These are phyloP conservation scores for Mycosarcoma mackinlayi DNA, from an alignment of 1,284 basidiomycete genomes.

Conservation along the genomic window DNA sequence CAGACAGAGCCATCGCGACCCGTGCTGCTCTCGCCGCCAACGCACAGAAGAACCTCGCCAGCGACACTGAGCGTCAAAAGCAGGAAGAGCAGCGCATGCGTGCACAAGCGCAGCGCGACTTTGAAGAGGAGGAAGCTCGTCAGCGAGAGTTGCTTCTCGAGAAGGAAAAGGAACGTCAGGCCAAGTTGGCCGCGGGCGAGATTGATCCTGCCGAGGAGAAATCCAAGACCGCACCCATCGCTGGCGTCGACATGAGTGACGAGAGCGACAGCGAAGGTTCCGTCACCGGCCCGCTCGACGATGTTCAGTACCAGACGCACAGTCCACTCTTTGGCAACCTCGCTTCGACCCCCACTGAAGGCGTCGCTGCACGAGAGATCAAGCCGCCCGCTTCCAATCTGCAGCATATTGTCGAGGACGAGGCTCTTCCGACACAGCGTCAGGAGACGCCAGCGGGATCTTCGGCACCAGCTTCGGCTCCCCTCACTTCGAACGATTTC, in stretches of 20 bases:
- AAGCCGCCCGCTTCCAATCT: slow-evolving; percentile 25
- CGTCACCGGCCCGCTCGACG: slow-evolving; percentile 34
- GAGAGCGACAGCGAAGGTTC: slow-evolving; percentile 64
- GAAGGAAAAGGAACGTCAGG: slow-evolving; percentile 54
- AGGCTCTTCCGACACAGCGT: slow-evolving; percentile 8
- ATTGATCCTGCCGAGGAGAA: slow-evolving; percentile 35
- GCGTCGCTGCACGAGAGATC: slow-evolving; percentile 34
- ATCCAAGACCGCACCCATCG: slow-evolving; percentile 56
- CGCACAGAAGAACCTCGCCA: slow-evolving; percentile 59
- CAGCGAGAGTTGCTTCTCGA: slow-evolving; percentile 53
- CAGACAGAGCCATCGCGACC: slow-evolving; percentile 48
- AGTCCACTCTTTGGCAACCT: slow-evolving; percentile 59
- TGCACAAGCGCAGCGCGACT: slow-evolving; percentile 53
- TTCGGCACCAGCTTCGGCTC: slow-evolving; percentile 20
- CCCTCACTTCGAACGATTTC: slow-evolving; percentile 25
- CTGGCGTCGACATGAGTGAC: slow-evolving; percentile 65
- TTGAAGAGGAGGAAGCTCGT: slow-evolving; percentile 60
- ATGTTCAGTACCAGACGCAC: slow-evolving; percentile 54
- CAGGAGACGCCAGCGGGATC: slow-evolving; percentile 10
- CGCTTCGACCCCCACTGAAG: slow-evolving; percentile 28
- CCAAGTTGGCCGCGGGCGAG: slow-evolving; percentile 46
- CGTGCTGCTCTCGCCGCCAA: slow-evolving; percentile 65
- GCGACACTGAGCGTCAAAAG: slow-evolving; percentile 48
- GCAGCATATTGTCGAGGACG: slow-evolving; percentile 31
- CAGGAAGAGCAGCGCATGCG: slow-evolving; percentile 49